Evolutionary conservation across 768 basidiomycete species (phyloP).

Genomic region (Tricholoma bakamatsutake): DNA sequence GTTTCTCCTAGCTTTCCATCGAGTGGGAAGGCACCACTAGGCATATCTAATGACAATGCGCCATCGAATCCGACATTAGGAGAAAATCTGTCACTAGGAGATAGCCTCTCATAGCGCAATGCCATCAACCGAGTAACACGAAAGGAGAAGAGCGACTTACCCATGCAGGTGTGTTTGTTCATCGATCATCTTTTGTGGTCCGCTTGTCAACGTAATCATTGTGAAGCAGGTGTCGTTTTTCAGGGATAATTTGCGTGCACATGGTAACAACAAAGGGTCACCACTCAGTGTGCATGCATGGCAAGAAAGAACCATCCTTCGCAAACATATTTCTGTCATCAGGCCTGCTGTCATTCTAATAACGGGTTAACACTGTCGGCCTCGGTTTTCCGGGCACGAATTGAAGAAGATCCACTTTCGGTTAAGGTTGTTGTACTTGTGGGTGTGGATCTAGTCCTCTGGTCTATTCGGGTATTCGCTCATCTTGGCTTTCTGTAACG

Average conservation of each 20-base stretch:
- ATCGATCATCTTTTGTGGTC: not conserved
- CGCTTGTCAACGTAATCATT: not conserved
- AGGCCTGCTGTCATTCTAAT: slow-evolving; percentile 23
- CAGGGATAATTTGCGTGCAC: not conserved
- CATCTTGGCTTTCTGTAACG: not conserved
- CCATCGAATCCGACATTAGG: not conserved
- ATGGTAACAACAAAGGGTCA: not conserved
- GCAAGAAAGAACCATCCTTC: not conserved
- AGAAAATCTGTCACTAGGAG: not conserved
- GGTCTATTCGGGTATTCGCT: slow-evolving; percentile 2
- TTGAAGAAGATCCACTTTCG: not conserved
- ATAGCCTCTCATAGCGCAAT: not conserved
- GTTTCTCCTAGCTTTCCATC: not conserved
- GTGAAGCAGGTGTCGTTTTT: not conserved
- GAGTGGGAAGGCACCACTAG: not conserved
- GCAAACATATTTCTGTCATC: slow-evolving; percentile 31
- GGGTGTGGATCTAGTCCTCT: not conserved
- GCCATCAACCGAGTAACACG: not conserved
- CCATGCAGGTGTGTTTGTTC: not conserved
- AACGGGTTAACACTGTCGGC: not conserved
- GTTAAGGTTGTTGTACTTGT: not conserved
- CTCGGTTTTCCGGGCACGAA: not conserved
- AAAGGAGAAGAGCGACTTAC: not conserved
- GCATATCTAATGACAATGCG: not conserved
- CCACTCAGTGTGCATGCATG: not conserved